A percentile compares a stretch with the other conserved stretches of the same genome.
Evolutionary conservation across 2,329 filamentous ascomycete genomes (phyloP).

Genomic region (Sphaerulina vaccinii): DNA sequence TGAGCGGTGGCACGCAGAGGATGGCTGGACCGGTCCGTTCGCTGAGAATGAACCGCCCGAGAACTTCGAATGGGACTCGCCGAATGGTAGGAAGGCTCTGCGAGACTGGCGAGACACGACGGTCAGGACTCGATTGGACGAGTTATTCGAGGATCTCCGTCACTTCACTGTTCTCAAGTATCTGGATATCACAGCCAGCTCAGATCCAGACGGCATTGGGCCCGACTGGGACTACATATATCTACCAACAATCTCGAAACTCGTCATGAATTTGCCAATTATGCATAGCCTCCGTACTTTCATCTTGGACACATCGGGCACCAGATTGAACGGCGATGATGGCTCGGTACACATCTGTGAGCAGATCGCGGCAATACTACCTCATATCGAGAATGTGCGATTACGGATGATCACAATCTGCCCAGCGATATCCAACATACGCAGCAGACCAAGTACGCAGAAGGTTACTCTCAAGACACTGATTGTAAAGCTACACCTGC

Average conservation of each 20-base stretch:
- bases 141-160: conserved; percentile 17
- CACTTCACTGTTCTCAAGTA: conserved; percentile 20
- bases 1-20: conserved; percentile 4
- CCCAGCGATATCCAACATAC: conserved; percentile 11
- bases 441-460: too few species aligned
- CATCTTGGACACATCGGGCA: conserved; percentile 15
- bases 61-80: conserved; percentile 2
- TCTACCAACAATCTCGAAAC: not conserved
- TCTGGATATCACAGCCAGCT: conserved; percentile 17
- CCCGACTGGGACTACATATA: conserved; percentile 17
- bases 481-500: conserved; percentile 17
- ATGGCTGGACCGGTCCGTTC: not conserved
- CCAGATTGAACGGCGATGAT: not conserved
- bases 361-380: conserved; percentile 14
- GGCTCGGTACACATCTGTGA: conserved; percentile 13
- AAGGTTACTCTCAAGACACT: conserved; percentile 13
- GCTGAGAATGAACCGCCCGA: not conserved
- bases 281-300: conserved; percentile 9
- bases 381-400: conserved; percentile 14
- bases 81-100: conserved; percentile 13
- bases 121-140: conserved; percentile 14
- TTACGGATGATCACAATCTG: conserved; percentile 15
- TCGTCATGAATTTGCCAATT: conserved; percentile 14
- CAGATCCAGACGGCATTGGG: conserved; percentile 4
- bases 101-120: too few species aligned